Evolutionary conservation across 108 stramenopile genomes (phyloP), one percentile per base, ranked within the genome.

Genomic region (Conticribra guillardii): DNA sequence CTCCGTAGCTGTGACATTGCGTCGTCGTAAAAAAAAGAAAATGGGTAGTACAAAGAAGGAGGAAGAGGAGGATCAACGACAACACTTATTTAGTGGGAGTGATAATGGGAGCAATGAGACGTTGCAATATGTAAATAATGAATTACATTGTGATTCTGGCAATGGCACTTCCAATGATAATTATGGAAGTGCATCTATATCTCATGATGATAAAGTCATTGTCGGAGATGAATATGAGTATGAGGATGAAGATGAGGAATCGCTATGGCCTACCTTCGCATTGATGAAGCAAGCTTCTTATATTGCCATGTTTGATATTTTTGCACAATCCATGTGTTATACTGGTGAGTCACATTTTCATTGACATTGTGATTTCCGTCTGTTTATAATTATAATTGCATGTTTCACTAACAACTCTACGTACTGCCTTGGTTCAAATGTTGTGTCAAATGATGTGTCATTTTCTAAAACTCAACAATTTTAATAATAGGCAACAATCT

Each of bases 321-420:
- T 80, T 21, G 86, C 90, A 11, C 84, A 88, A 48, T 73, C 78
- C 2, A 69, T 92, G 88, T 85, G 85, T 23, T 92, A 92, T 60
- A 80, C 88, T 23, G 89, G 89, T 72, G 17, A 61, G 67, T 56
- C 3, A 50, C 27, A 24, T 44, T 41, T 41, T 41, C 4, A 59
- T 30, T 31, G 34, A 9, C 0, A 31, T 0, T 23, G 33, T 23
- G 26, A 22, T 21, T 8, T 14, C 27, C 47, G 0, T 53, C 8
- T 5, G 21, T 31, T 48, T 27, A 26, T 16, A 19, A 7, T 3
- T 27, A 46, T 46, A 19, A 15, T 62, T 18, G 7, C 29, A 37
- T 59, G 33, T 23, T 47, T 31, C 45, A 45, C 18, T 17, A 15
- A 32, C 11, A 22, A 34, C 2, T 22, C 0, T n/a, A 18, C 24